Base-by-base conservation (phyloP, 768 basidiomycete species). In the Symmetrospora coprosmae region DNA sequence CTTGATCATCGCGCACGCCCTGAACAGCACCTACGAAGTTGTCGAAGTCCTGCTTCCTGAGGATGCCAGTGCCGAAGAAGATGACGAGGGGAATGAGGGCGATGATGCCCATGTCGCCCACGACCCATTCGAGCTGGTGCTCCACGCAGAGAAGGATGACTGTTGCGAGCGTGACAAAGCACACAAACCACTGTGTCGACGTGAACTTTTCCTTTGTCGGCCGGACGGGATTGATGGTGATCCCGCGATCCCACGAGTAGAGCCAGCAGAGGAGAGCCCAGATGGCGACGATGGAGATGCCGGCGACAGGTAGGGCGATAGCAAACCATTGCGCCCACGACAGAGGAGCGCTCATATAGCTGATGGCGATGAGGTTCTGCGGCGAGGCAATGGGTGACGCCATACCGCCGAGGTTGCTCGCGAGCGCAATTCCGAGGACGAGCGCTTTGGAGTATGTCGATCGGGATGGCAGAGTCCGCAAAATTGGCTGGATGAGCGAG, bases 61-160 rank as follows among this genome's bases (percentile, higher is more conserved):
- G 74, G 4, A 96, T 82, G 0, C 88, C 87, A 0, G 89, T 87
- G 4, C 86, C 85, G 72, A 96, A 99, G 76, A 99, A 97, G 1
- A 85, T 84, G 5, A 96, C 78, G 43, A 97, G 78, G 0, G 92
- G 94, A 43, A 99, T 77, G 66, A 97, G 82, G 1, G 92, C 91
- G 65, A 99, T 90, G 67, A 96, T 79, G 30, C 94, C 94, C 91
- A 97, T 99, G 71, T 97, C 90, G 1, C 94, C 94, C 2, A 97
- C 78, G 46, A 75, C 75, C 5, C 75, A 72, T 69, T 91, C 81
- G 52, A 97, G 80, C 68, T 75, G 73, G 68, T 86, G 84, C 65
- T 85, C 90, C 38, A 88, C 71, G 68, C 88, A 91, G 91, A 92
- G 96, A 53, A 97, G 73, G 5, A 67, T 78, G 66, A 99, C 97